phyloP scores from a whole-genome alignment of 441 rosid genomes.

The Breynia disticha region DNA sequence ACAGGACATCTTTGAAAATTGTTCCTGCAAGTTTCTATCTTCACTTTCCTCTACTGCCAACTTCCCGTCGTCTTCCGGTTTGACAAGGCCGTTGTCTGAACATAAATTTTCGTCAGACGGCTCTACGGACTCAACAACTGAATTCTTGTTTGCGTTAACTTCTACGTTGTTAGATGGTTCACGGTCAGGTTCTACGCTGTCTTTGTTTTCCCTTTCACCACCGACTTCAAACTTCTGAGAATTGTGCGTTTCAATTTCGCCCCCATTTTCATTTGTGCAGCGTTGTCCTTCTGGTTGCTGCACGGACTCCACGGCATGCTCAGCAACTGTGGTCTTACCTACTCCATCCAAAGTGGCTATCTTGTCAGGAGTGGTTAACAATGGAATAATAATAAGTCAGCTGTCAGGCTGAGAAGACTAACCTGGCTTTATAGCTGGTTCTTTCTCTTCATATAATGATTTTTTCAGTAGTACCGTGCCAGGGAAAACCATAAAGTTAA shows the following conservation, averaged over 20 bases:
- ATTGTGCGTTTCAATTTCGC: slow-evolving; percentile 3
- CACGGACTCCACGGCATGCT: slow-evolving; percentile 8
- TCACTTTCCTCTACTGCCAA: slow-evolving; percentile 15
- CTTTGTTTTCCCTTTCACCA: slow-evolving; percentile 10
- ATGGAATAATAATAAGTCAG: neutral
- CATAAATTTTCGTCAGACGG: slow-evolving; percentile 9
- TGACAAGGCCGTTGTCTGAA: slow-evolving; percentile 7
- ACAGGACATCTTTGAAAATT: slow-evolving; percentile 35
- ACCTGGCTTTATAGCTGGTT: slow-evolving; percentile 32
- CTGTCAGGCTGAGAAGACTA: slow-evolving; percentile 2
- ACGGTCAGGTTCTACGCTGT: slow-evolving; percentile 7
- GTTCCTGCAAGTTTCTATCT: slow-evolving; percentile 29
- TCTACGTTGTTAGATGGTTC: slow-evolving; percentile 9
- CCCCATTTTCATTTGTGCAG: slow-evolving; percentile 3
- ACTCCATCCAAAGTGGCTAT: slow-evolving; percentile 4
- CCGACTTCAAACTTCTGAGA: slow-evolving; percentile 9
- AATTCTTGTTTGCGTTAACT: neutral
- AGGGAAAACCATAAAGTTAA: slow-evolving; percentile 88
- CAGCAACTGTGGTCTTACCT: slow-evolving; percentile 11
- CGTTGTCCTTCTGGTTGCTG: slow-evolving; percentile 19
- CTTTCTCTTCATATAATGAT: slow-evolving; percentile 25
- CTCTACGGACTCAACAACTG: slow-evolving; percentile 3
- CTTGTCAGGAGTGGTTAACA: slow-evolving; percentile 5
- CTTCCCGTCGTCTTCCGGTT: slow-evolving; percentile 3
- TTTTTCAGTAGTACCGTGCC: slow-evolving; percentile 70